Evolutionary conservation across 306 rosid genomes (phyloP), one percentile per base, ranked within the genome.

Genomic region (Begonia masoniana): DNA sequence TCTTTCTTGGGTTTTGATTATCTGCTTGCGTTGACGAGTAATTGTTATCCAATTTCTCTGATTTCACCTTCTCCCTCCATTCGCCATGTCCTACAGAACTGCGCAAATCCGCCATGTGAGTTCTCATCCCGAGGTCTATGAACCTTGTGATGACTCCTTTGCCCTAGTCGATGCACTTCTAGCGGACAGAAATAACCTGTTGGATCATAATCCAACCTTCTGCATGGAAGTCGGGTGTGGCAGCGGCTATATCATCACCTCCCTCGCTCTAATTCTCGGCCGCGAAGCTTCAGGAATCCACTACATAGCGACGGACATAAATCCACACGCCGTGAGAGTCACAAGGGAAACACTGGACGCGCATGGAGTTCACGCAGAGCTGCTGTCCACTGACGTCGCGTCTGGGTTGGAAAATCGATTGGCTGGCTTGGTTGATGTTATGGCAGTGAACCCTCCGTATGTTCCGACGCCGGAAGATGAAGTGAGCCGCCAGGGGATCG

Each of bases 381-480:
- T 92, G 80, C 43, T 92, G 59, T 41, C 60, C 64, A 81, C 96
- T 13, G 68, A 92, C 65, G 79, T 91, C 16, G 93, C 95, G 9
- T 70, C 77, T 5, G 99, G 95, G 19, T 56, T 86, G 42, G 93
- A 92, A 72, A 61, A 79, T 36, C 96, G 95, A 15, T 68, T 92
- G 52, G 77, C 84, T 3, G 89, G 95, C 50, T 55, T 64, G 66
- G 78, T 92, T 57, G 99, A 92, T 61, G 89, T 92, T 39, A 71
- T 92, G 65, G 87, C 87, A 48, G 99, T 92, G 67, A 92, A 92
- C 59, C 96, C 99, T 1, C 99, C 99, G 36, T 92, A 87, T 63
- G 99, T 92, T 41, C 96, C 95, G 51, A 92, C 96, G 51, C 99
- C 96, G 16, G 96, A 92, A 66, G 80, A 79, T 39, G 99, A 92